A percentile compares a stretch with the other conserved stretches of the same genome.
Conservation (phyloP, 257 asterid species). For the Cynanchum wilfordii region DNA sequence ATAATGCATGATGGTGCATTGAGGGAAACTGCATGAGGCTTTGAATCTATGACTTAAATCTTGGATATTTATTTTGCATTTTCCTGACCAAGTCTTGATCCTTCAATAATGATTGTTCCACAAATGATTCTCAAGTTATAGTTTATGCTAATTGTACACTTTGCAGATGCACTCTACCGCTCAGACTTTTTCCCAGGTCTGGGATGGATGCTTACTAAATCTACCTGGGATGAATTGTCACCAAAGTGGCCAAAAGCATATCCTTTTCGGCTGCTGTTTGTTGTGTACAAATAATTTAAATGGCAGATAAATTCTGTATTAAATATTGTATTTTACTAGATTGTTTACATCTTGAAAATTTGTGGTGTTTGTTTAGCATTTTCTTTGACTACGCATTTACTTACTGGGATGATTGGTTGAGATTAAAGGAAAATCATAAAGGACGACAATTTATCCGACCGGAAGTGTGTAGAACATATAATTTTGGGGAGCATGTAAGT, state of each 20-base stretch:
- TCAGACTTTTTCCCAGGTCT: slow-evolving; percentile 99
- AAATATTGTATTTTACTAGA: background rate
- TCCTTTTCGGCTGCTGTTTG: slow-evolving; percentile 44
- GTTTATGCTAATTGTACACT: slow-evolving; percentile 11
- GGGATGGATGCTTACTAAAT: slow-evolving; percentile 95
- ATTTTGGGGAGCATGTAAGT: slow-evolving; percentile 97
- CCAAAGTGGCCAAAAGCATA: slow-evolving; percentile 99
- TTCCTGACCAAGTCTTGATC: background rate
- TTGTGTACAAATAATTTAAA: background rate
- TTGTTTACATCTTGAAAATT: background rate
- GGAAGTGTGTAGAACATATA: slow-evolving; percentile 98
- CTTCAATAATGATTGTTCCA: background rate
- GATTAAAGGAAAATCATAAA: slow-evolving; percentile 79
- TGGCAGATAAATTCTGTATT: slow-evolving; percentile 5
- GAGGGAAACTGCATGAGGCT: background rate
- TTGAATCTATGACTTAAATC: background rate
- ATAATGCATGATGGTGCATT: background rate
- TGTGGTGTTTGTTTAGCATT: slow-evolving; percentile 23
- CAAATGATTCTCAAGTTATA: background rate
- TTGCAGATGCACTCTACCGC: slow-evolving; percentile 90
- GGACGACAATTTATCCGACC: slow-evolving; percentile 94
- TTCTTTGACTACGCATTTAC: slow-evolving; percentile 78
- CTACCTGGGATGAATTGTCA: slow-evolving; percentile 94
- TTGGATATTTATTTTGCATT: background rate
- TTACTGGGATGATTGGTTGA: slow-evolving; percentile 99